Base-by-base conservation (phyloP, 352 stramenopile genomes). In the Globisporangium acanthophoron region DNA sequence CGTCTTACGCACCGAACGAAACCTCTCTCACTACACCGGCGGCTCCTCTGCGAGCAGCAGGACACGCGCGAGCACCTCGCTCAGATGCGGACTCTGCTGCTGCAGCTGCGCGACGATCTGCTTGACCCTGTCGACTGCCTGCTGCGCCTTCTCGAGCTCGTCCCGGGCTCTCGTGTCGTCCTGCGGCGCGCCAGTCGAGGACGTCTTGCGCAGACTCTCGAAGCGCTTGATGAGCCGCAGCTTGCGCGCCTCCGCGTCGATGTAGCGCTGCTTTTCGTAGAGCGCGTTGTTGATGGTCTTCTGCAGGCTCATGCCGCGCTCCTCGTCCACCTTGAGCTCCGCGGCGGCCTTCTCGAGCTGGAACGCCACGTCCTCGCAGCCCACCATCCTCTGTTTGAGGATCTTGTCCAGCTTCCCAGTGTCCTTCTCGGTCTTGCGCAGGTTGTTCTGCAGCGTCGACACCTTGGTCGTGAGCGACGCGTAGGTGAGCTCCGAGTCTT, bases 251-350 rank as follows among this genome's bases (percentile, higher is more conserved):
- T 87, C 74, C 21, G 74, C 81, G 56, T 96, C 85, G 29, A 92
- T 86, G 52, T 85, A 88, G 20, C 85, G 73, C 65, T 97, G 91
- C 51, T 97, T 97, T 35, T 97, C 88, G 64, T 97, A 98, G 27
- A 97, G 66, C 43, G 77, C 71, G 46, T 76, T 68, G 71, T 97
- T 97, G 58, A 97, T 96, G 29, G 65, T 61, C 11, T 76, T 76
- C 67, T 97, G 88, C 4, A 96, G 73, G 7, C 59, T 67, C 45
- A 83, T 66, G 3, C 67, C 67, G 20, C 70, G 76, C 61, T 93
- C 80, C 58, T 92, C 81, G 31, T 89, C 74, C 11, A 88, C 71
- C 53, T 92, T 84, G n/a, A 97, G 72, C 56, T 95, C 76, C 16
- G 77, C 69, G 0, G 70, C 81, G 13, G 86, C 69, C 52, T 93